Percentiles rank a stretch among this genome's conserved stretches.
phyloP scores from a whole-genome alignment of 257 asterid species.

The Ehretia macrophylla region DNA sequence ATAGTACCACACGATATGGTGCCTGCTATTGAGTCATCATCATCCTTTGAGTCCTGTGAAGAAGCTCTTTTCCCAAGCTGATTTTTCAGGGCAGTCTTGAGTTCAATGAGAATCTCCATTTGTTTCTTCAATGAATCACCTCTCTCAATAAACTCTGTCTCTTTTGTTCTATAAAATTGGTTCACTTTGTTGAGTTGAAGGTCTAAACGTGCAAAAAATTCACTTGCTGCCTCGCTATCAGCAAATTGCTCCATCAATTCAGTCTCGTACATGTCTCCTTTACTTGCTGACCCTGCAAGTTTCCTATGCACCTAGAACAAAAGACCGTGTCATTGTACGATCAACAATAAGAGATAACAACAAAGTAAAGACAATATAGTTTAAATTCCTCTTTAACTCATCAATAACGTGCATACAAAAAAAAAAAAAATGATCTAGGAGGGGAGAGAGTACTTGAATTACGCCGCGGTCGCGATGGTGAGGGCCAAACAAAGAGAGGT shows the following conservation, averaged over 20 bases:
- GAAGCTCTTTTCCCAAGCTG: constrained; percentile 31
- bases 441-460: constrained; percentile 46
- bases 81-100: constrained; percentile 46
- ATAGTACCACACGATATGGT: constrained; percentile 70
- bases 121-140: constrained; percentile 72
- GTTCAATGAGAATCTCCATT: constrained; percentile 67
- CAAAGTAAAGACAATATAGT: too few species aligned
- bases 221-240: constrained; percentile 57
- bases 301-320: constrained; percentile 60
- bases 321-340: too few species aligned
- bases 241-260: constrained; percentile 66
- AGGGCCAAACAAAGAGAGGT: constrained; percentile 29
- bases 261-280: constrained; percentile 63
- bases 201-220: constrained; percentile 68
- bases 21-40: constrained; percentile 56
- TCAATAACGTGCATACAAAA: neutral
- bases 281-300: constrained; percentile 39
- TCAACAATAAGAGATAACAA: too few species aligned
- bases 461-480: constrained; percentile 36
- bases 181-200: constrained; percentile 87
- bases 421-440: too few species aligned
- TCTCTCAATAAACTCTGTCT: constrained; percentile 72
- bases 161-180: constrained; percentile 62
- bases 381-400: too few species aligned
- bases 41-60: constrained; percentile 46